Percentiles rank a stretch among this genome's conserved stretches.
These are phyloP conservation scores for Sporothrix brasiliensis DNA, from an alignment of 2,329 filamentous ascomycete species.

Conservation along the genomic window DNA sequence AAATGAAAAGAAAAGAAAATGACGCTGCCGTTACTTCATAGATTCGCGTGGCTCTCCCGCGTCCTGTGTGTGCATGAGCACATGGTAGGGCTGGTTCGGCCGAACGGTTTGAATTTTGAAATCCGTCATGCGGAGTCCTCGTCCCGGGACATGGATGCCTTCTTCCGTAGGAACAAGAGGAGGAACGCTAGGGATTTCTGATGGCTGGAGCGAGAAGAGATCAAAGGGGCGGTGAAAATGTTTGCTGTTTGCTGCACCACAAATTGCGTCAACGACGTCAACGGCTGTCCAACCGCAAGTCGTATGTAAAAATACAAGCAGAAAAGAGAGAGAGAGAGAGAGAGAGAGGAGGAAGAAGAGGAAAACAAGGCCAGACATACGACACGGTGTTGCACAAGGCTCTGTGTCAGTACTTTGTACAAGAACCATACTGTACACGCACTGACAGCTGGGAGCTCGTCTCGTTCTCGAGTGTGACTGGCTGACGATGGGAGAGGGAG, in stretches of 20 bases:
- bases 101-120: not conserved
- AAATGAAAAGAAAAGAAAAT: not conserved
- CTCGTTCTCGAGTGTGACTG: not conserved
- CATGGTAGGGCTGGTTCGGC: not conserved
- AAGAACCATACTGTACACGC: not conserved
- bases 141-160: not conserved
- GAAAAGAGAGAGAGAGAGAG: not conserved
- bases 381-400: not conserved
- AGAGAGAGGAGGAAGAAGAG: too few species aligned
- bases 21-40: not conserved
- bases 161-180: not conserved
- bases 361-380: not conserved
- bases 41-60: not conserved
- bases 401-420: not conserved
- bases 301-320: not conserved
- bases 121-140: slow-evolving; percentile 6
- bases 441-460: not conserved
- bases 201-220: not conserved
- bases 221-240: not conserved
- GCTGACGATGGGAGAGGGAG: not conserved
- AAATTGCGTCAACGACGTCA: not conserved
- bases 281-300: not conserved
- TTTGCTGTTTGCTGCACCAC: not conserved
- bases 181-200: not conserved
- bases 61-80: not conserved